Evolutionary conservation across 1,284 basidiomycete genomes (phyloP).

Genomic region (Marasmius sp.): DNA sequence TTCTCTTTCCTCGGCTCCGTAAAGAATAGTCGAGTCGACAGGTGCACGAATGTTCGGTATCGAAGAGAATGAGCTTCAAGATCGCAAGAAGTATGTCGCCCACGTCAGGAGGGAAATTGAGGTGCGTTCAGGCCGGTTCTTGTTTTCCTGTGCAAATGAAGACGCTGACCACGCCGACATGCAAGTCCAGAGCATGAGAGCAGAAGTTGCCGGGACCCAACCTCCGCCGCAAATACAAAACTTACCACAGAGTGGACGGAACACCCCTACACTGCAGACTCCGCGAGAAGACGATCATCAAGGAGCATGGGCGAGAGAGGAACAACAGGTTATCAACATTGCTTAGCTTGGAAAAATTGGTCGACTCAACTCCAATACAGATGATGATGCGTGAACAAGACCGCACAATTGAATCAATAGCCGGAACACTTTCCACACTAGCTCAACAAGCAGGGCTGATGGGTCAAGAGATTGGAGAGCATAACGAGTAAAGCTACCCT

Average conservation of each 20-base stretch:
- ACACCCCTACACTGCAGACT: slow-evolving; percentile 15
- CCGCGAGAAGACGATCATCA: slow-evolving; percentile 58
- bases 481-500: slow-evolving; percentile 65
- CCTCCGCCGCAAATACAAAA: slow-evolving; percentile 15
- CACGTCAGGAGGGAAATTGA: slow-evolving; percentile 73
- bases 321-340: slow-evolving; percentile 66
- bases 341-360: neutral
- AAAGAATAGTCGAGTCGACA: slow-evolving; percentile 76
- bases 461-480: slow-evolving; percentile 85
- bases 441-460: slow-evolving; percentile 89
- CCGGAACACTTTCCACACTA: slow-evolving; percentile 78
- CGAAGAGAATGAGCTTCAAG: slow-evolving; percentile 68
- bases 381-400: slow-evolving; percentile 87
- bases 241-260: slow-evolving; percentile 11
- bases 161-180: slow-evolving; percentile 22
- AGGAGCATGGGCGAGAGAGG: slow-evolving; percentile 77
- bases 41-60: slow-evolving; percentile 85
- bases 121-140: slow-evolving; percentile 47
- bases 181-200: slow-evolving; percentile 69
- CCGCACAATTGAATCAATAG: slow-evolving; percentile 79
- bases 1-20: slow-evolving; percentile 9
- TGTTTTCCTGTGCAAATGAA: neutral
- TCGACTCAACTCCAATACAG: slow-evolving; percentile 37
- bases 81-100: slow-evolving; percentile 72
- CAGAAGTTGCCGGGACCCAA: slow-evolving; percentile 39